These are phyloP conservation scores for Claviceps purpurea DNA, from an alignment of 2,329 filamentous ascomycete species.

Conservation along the genomic window DNA sequence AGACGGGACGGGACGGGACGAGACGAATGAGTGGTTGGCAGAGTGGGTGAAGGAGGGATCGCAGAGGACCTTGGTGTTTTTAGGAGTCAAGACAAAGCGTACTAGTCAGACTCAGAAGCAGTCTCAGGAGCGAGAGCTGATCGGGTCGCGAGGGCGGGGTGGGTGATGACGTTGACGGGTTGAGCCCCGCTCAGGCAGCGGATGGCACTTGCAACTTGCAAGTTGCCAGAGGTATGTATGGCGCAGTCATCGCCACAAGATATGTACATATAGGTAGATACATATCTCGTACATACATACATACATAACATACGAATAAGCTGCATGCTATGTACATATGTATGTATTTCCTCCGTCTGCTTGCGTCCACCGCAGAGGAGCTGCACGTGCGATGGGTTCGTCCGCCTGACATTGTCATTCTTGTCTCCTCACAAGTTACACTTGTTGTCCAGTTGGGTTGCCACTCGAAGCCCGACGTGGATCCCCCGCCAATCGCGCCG, in stretches of 20 bases:
- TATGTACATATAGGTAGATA: too few relatives aligned
- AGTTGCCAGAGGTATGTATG: too few relatives aligned
- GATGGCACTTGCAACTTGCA: too few relatives aligned
- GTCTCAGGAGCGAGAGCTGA: neutral
- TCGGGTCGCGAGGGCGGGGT: neutral
- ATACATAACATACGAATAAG: too few relatives aligned
- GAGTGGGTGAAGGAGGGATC: too few relatives aligned
- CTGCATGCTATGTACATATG: too few relatives aligned
- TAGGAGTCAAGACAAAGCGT: neutral
- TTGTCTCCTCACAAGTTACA: neutral
- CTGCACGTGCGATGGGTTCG: neutral
- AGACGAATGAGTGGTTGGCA: too few relatives aligned
- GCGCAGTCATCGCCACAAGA: too few relatives aligned
- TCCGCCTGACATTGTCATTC: neutral
- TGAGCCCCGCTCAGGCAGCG: neutral
- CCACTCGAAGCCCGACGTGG: neutral
- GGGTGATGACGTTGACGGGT: slow-evolving; percentile 7
- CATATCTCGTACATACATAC: neutral
- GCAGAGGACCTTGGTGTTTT: neutral
- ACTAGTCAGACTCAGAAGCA: neutral
- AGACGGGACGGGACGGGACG: too few relatives aligned
- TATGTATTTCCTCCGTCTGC: too few relatives aligned
- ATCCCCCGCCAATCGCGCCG: too few relatives aligned
- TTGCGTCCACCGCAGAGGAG: too few relatives aligned
- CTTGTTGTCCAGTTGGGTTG: neutral